These are phyloP conservation scores for Cardamine resedifolia DNA, from an alignment of 345 rosid genomes.

Conservation along the genomic window DNA sequence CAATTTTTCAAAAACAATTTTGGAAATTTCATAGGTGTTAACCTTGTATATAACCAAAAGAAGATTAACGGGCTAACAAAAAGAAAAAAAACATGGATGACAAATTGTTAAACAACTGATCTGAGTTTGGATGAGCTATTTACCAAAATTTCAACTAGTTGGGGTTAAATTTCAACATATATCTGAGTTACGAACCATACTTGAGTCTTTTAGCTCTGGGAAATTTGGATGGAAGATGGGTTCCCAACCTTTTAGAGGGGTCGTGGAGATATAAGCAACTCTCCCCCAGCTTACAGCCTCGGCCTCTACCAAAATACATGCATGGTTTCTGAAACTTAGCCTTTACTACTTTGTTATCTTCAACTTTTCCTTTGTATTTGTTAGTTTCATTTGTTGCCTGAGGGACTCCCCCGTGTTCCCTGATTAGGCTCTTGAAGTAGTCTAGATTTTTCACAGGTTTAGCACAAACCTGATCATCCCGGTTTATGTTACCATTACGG, in stretches of 20 bases:
- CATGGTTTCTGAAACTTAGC: slow-evolving; percentile 45
- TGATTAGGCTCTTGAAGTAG: slow-evolving; percentile 59
- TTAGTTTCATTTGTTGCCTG: slow-evolving; percentile 15
- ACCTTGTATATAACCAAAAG: neutral
- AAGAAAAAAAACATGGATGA: neutral
- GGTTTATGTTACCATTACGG: slow-evolving; percentile 3
- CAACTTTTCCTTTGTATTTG: slow-evolving; percentile 14
- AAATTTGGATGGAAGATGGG: slow-evolving; percentile 16
- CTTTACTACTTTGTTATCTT: slow-evolving; percentile 4
- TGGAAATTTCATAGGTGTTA: neutral
- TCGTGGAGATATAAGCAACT: slow-evolving; percentile 54
- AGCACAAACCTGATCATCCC: slow-evolving; percentile 6
- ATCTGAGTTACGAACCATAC: too few relatives aligned
- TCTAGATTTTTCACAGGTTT: slow-evolving; percentile 38
- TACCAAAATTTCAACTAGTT: neutral
- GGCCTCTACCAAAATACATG: slow-evolving; percentile 39
- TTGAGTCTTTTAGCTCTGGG: slow-evolving; percentile 52
- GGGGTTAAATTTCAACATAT: neutral
- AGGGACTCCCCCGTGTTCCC: slow-evolving; percentile 53
- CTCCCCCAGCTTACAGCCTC: slow-evolving; percentile 56
- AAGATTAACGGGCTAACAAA: too few relatives aligned
- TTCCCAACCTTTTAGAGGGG: slow-evolving; percentile 25
- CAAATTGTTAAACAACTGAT: neutral
- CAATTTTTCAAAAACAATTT: neutral
- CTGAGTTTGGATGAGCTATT: slow-evolving; percentile 1